A percentile compares a stretch with the other conserved stretches of the same genome.
Evolutionary conservation across 2,329 filamentous ascomycete genomes (phyloP).

Genomic region (Diaporthe amygdali): DNA sequence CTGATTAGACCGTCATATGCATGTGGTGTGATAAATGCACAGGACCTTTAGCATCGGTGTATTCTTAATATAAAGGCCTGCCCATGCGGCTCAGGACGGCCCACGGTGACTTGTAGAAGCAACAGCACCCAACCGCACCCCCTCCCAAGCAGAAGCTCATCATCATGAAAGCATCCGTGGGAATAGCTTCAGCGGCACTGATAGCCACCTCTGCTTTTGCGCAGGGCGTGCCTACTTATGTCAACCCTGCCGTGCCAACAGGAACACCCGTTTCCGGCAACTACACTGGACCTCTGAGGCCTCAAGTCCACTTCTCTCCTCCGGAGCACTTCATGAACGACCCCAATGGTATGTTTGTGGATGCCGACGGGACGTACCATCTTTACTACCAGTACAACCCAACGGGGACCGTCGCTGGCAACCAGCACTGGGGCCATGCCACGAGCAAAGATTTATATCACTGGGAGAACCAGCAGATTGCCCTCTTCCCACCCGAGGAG

Average conservation of each 20-base stretch:
- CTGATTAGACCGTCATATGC: not conserved
- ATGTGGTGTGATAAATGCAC: not conserved
- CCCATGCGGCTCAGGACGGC: not conserved
- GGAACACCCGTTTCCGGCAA: constrained; percentile 32
- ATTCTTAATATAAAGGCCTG: not conserved
- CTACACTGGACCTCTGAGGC: constrained; percentile 43
- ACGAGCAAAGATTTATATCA: constrained; percentile 66
- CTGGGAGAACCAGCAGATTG: constrained; percentile 70
- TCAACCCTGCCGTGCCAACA: constrained; percentile 36
- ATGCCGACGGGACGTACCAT: constrained; percentile 63
- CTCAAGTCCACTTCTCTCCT: constrained; percentile 62
- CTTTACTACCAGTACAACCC: constrained; percentile 64
- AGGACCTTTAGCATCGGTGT: not conserved
- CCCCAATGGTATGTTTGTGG: constrained; percentile 68
- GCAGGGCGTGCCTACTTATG: constrained; percentile 31
- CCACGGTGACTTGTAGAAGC: not conserved
- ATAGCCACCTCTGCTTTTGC: constrained; percentile 1
- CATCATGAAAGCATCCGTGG: not conserved
- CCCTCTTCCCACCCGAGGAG: constrained; percentile 55
- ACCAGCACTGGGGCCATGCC: constrained; percentile 72
- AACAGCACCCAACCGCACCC: not conserved
- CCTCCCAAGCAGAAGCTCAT: not conserved
- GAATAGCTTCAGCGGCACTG: not conserved
- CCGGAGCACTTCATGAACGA: constrained; percentile 64
- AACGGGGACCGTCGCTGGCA: constrained; percentile 43